These are phyloP conservation scores for Lentinula aciculospora DNA, from an alignment of 768 basidiomycete genomes.

Conservation along the genomic window DNA sequence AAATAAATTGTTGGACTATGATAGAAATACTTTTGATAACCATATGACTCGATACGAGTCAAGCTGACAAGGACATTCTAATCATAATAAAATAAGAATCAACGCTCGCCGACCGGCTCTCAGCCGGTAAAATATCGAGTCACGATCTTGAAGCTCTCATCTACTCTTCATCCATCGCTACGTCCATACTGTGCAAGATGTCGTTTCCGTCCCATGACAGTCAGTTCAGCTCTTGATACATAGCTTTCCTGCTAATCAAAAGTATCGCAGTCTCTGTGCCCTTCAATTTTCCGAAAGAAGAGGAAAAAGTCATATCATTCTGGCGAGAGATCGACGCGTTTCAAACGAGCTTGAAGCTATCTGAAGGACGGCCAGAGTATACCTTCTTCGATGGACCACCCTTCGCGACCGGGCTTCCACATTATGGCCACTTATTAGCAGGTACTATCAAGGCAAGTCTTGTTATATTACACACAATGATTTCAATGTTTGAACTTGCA, in stretches of 20 bases:
- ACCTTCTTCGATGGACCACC: slow-evolving; percentile 98
- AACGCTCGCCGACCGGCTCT: not conserved
- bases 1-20: no score
- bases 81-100: no score
- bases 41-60: no score
- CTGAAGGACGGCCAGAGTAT: slow-evolving; percentile 84
- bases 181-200: slow-evolving; percentile 30
- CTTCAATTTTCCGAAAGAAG: slow-evolving; percentile 85
- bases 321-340: slow-evolving; percentile 99
- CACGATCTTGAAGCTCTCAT: not conserved
- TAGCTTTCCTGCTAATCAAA: slow-evolving; percentile 7
- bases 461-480: not conserved
- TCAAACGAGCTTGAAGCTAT: slow-evolving; percentile 87
- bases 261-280: slow-evolving; percentile 54
- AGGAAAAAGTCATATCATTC: slow-evolving; percentile 83
- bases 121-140: not conserved
- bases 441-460: slow-evolving; percentile 83
- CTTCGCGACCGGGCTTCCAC: slow-evolving; percentile 94
- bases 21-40: no score
- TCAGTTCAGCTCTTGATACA: slow-evolving; percentile 27
- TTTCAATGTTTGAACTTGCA: slow-evolving; percentile 5
- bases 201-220: slow-evolving; percentile 69
- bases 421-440: slow-evolving; percentile 91
- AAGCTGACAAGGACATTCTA: no score
- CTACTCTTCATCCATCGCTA: not conserved